Evolutionary conservation across 2,329 filamentous ascomycete genomes (phyloP).

Genomic region (Trichoderma hamatum): DNA sequence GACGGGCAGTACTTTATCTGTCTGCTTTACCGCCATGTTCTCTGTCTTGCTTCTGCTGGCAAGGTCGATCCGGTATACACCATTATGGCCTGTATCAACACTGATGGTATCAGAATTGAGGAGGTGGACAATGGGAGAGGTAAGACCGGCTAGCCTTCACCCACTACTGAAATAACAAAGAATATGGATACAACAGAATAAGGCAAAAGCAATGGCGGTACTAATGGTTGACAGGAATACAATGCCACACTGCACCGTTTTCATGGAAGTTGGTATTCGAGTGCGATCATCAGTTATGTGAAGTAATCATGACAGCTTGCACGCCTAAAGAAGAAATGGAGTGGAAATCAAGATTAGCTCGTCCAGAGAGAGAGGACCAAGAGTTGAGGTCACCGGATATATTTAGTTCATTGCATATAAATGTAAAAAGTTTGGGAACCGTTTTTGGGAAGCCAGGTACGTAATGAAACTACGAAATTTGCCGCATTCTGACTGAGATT

Average conservation of each 20-base stretch:
- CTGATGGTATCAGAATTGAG: conserved; percentile 68
- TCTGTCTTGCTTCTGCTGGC: conserved; percentile 72
- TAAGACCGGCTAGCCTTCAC: conserved; percentile 38
- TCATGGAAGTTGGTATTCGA: conserved; percentile 94
- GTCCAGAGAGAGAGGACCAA: conserved; percentile 52
- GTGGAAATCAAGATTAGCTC: conserved; percentile 73
- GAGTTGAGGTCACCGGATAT: conserved; percentile 52
- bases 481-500: neutral
- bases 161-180: neutral
- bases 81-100: conserved; percentile 72
- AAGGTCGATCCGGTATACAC: conserved; percentile 70
- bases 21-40: conserved; percentile 77
- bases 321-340: conserved; percentile 76
- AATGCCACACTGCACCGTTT: conserved; percentile 82
- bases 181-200: neutral
- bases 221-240: conserved; percentile 63
- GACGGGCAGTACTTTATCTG: conserved; percentile 83
- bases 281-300: conserved; percentile 73
- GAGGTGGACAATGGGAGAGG: conserved; percentile 76
- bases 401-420: conserved; percentile 66
- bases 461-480: neutral
- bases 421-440: conserved; percentile 73
- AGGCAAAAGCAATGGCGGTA: neutral
- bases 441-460: conserved; percentile 73
- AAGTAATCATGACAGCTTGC: conserved; percentile 85